Percentiles rank a stretch among this genome's conserved stretches.
These are phyloP conservation scores for Elsinoe necatrix DNA, from an alignment of 2,329 filamentous ascomycete genomes.

Conservation along the genomic window DNA sequence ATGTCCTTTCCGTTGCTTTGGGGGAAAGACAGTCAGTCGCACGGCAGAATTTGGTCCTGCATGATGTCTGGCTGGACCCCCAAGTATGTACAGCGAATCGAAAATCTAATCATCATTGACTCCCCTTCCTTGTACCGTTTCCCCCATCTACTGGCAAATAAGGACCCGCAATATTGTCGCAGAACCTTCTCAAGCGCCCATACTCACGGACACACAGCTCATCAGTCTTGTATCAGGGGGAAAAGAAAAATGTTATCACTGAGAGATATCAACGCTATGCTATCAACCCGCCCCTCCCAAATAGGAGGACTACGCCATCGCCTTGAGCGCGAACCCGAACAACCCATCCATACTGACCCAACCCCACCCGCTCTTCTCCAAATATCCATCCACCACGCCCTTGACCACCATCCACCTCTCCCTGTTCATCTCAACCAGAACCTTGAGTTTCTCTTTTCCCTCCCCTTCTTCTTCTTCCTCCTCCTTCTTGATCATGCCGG, in stretches of 20 bases:
- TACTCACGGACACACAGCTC: no score
- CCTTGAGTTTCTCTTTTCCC: constrained; percentile 50
- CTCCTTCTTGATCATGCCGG: constrained; percentile 31
- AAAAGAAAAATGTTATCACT: no score
- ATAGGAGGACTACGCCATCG: constrained; percentile 25
- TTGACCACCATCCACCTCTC: constrained; percentile 67
- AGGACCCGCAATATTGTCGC: no score
- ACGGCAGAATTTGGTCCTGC: not conserved
- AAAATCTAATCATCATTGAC: not conserved
- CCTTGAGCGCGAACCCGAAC: constrained; percentile 37
- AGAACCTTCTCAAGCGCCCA: no score
- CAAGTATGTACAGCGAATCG: constrained; percentile 11
- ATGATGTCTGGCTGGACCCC: not conserved
- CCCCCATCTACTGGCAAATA: no score
- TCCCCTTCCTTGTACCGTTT: no score
- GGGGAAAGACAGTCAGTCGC: not conserved
- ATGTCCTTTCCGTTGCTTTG: not conserved
- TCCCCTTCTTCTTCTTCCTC: constrained; percentile 57
- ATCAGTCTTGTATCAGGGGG: no score
- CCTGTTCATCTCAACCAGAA: constrained; percentile 78
- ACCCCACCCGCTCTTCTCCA: constrained; percentile 32
- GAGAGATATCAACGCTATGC: not conserved
- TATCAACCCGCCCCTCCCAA: no score
- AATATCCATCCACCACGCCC: constrained; percentile 57
- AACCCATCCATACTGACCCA: constrained; percentile 42